Evolutionary conservation across 2,329 filamentous ascomycete species (phyloP).

Genomic region (Xylariaceae sp.): DNA sequence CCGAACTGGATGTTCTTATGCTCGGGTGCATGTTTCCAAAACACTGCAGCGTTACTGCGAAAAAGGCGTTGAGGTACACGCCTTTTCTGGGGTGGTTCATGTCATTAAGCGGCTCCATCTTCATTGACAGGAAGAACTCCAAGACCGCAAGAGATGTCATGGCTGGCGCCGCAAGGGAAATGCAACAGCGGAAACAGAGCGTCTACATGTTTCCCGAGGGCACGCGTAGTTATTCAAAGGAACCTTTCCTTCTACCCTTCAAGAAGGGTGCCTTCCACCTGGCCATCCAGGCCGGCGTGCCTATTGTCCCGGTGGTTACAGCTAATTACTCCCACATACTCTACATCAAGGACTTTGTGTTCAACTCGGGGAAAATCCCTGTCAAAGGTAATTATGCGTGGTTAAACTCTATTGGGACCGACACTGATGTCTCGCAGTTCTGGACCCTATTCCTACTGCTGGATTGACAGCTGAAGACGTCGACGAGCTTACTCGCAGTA

Average conservation of each 20-base stretch:
- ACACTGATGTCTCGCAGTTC: conserved; percentile 52
- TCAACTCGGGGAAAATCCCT: conserved; percentile 71
- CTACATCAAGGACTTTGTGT: conserved; percentile 64
- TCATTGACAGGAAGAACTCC: conserved; percentile 89
- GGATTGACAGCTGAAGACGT: conserved; percentile 76
- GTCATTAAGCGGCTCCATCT: conserved; percentile 83
- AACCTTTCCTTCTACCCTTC: conserved; percentile 86
- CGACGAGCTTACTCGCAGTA: conserved; percentile 68
- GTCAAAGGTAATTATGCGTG: conserved; percentile 64
- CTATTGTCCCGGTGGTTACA: conserved; percentile 82
- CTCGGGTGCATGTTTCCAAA: conserved; percentile 86
- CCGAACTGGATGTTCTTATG: conserved; percentile 92
- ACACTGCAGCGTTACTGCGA: conserved; percentile 92
- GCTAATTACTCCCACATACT: conserved; percentile 80
- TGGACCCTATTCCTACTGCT: conserved; percentile 78
- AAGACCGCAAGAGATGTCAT: conserved; percentile 84
- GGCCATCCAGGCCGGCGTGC: conserved; percentile 89
- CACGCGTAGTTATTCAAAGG: conserved; percentile 84
- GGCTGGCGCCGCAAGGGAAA: conserved; percentile 78
- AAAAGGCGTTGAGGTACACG: conserved; percentile 75
- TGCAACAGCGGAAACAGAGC: conserved; percentile 70
- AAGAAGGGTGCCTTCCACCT: conserved; percentile 99
- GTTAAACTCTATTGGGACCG: background rate
- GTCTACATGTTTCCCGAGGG: conserved; percentile 92
- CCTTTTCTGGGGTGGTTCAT: conserved; percentile 97